These are phyloP conservation scores for Mortierella sp. DNA, from an alignment of 371 early-diverging fungal genomes.

Conservation along the genomic window DNA sequence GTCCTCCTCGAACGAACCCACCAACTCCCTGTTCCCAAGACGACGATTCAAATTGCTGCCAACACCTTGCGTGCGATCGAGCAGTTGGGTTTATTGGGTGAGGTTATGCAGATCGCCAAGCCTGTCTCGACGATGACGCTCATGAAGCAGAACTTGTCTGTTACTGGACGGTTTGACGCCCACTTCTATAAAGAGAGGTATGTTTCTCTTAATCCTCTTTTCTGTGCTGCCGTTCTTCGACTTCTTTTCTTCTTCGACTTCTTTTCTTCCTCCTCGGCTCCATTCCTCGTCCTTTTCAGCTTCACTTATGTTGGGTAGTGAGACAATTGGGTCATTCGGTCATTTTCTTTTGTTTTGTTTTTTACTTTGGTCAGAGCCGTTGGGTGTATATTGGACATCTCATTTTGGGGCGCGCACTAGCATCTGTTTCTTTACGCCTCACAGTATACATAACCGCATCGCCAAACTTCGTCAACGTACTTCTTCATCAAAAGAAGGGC, in stretches of 20 bases:
- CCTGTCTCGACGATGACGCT: constrained; percentile 35
- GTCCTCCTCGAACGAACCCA: constrained; percentile 30
- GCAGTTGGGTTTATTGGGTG: constrained; percentile 39
- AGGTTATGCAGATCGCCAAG: constrained; percentile 36
- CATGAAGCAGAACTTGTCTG: constrained; percentile 38
- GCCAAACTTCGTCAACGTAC: not conserved
- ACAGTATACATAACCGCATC: not conserved
- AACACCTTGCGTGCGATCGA: constrained; percentile 33
- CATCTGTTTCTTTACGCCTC: not conserved
- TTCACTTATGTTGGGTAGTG: too few species aligned
- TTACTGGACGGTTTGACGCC: constrained; percentile 38
- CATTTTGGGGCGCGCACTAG: too few species aligned
- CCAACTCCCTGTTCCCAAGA: constrained; percentile 5
- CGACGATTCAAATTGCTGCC: constrained; percentile 35
- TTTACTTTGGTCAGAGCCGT: too few species aligned
- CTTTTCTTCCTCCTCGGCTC: not conserved
- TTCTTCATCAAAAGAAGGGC: not conserved
- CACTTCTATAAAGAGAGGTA: constrained; percentile 38
- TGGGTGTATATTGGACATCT: too few species aligned
- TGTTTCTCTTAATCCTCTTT: not conserved
- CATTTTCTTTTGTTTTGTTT: not conserved
- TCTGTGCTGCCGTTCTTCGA: not conserved
- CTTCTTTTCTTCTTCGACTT: not conserved
- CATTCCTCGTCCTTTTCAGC: not conserved
- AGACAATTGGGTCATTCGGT: not conserved